phyloP scores from a whole-genome alignment of 495 filamentous ascomycete genomes.

The Tuber magnatum region DNA sequence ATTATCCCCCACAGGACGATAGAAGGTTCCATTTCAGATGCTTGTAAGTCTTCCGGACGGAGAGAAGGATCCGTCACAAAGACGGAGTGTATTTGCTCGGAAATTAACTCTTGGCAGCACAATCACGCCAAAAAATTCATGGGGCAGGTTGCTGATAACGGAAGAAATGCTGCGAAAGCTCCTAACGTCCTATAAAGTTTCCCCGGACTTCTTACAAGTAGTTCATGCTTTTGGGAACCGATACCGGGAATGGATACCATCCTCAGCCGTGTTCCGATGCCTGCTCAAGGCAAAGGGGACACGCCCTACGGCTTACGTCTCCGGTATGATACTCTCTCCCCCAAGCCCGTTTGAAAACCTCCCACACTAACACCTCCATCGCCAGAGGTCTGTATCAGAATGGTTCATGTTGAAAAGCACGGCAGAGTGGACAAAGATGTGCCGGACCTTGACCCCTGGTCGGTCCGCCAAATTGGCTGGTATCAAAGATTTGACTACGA shows the following conservation, averaged over 20 bases:
- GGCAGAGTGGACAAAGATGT: not conserved
- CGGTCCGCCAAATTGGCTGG: slow-evolving; percentile 11
- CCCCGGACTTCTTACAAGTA: slow-evolving; percentile 11
- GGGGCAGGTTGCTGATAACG: slow-evolving; percentile 7
- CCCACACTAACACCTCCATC: not conserved
- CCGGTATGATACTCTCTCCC: not conserved
- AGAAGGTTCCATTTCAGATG: slow-evolving; percentile 8
- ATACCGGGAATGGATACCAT: not conserved
- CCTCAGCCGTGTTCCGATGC: slow-evolving; percentile 8
- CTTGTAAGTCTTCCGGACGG: slow-evolving; percentile 8
- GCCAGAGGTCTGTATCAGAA: slow-evolving; percentile 9
- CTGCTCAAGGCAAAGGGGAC: not conserved
- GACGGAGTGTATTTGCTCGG: not conserved
- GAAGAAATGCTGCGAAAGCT: slow-evolving; percentile 22
- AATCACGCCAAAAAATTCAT: slow-evolving; percentile 8
- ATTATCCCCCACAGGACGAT: slow-evolving; percentile 6
- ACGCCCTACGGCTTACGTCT: not conserved
- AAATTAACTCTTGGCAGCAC: not conserved
- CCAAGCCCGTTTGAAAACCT: not conserved
- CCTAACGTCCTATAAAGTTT: slow-evolving; percentile 12
- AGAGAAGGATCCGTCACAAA: slow-evolving; percentile 1
- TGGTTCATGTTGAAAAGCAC: slow-evolving; percentile 10
- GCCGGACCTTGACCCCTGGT: slow-evolving; percentile 10
- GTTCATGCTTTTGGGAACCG: slow-evolving; percentile 8
- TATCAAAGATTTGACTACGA: slow-evolving; percentile 12